phyloP scores from a whole-genome alignment of 805 yeast species.

The Dipodascus geniculatus region DNA sequence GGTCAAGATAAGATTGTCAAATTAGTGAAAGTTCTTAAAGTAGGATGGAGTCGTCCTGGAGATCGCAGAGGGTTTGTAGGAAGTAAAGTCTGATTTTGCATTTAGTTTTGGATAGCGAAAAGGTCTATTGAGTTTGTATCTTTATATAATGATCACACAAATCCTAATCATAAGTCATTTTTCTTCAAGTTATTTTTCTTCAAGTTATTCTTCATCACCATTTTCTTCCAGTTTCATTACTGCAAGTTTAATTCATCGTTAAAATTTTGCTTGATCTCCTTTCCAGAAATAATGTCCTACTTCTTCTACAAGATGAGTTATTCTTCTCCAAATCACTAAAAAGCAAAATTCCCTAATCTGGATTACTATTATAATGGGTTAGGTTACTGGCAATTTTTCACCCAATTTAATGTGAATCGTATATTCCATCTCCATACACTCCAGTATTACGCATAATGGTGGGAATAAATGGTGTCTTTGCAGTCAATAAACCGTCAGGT shows the following conservation, averaged over 20 bases:
- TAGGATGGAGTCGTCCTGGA: constrained; percentile 21
- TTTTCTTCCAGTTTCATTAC: not conserved
- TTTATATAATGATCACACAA: too few relatives aligned
- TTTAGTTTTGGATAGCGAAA: too few relatives aligned
- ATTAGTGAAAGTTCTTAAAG: constrained; percentile 24
- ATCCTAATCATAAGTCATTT: too few relatives aligned
- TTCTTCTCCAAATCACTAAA: too few relatives aligned
- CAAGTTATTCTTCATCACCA: too few relatives aligned
- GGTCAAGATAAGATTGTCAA: constrained; percentile 48
- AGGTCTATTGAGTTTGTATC: too few relatives aligned
- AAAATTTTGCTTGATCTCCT: not conserved
- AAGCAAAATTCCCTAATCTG: not conserved
- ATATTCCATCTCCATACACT: not conserved
- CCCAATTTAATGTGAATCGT: not conserved
- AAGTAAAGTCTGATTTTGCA: not conserved
- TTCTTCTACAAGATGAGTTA: too few relatives aligned
- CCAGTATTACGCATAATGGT: not conserved
- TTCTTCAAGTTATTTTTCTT: too few relatives aligned
- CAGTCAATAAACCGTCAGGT: constrained; percentile 82
- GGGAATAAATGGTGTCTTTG: constrained; percentile 79
- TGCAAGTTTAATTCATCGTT: not conserved
- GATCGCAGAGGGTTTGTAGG: constrained; percentile 21
- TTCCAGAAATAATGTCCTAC: too few relatives aligned
- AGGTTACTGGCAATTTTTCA: not conserved
- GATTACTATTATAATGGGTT: not conserved